Conservation (phyloP, 1,139 yeast species). For the Pichia sp. region DNA sequence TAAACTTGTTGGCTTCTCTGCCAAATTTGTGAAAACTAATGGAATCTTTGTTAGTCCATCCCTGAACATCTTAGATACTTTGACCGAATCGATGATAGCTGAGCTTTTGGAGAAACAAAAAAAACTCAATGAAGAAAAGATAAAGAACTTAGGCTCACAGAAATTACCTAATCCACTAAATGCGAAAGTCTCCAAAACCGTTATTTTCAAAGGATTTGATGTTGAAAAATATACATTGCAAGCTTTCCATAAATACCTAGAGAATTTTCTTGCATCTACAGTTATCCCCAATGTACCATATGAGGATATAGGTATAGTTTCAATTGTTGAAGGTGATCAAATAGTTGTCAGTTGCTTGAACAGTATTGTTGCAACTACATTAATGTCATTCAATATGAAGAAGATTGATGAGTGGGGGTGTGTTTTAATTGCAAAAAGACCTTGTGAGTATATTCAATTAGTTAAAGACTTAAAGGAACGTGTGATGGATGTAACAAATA, state of each 20-base stretch:
- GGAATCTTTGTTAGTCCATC: conserved; percentile 71
- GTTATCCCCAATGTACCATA: conserved; percentile 23
- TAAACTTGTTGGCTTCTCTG: conserved; percentile 70
- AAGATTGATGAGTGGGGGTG: conserved; percentile 32
- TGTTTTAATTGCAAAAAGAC: conserved; percentile 40
- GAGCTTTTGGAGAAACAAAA: conserved; percentile 6
- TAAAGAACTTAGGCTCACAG: conserved; percentile 21
- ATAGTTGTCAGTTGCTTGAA: conserved; percentile 46
- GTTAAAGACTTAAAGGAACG: neutral
- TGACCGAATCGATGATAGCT: conserved; percentile 26
- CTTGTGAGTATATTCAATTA: conserved; percentile 47
- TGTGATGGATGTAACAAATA: too few relatives aligned
- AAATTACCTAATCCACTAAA: conserved; percentile 46
- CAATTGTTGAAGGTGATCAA: conserved; percentile 27
- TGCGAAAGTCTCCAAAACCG: conserved; percentile 41
- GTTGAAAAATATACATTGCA: conserved; percentile 19
- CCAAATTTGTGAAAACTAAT: conserved; percentile 73
- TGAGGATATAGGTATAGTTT: conserved; percentile 19
- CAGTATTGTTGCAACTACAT: conserved; percentile 52
- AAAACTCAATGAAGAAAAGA: neutral
- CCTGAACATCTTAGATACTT: conserved; percentile 36
- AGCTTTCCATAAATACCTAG: conserved; percentile 19
- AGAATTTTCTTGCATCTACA: conserved; percentile 22
- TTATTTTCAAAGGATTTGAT: conserved; percentile 23
- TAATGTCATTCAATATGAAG: conserved; percentile 40